These are phyloP conservation scores for Lepidium sativum DNA, from an alignment of 345 rosid genomes.

Conservation along the genomic window DNA sequence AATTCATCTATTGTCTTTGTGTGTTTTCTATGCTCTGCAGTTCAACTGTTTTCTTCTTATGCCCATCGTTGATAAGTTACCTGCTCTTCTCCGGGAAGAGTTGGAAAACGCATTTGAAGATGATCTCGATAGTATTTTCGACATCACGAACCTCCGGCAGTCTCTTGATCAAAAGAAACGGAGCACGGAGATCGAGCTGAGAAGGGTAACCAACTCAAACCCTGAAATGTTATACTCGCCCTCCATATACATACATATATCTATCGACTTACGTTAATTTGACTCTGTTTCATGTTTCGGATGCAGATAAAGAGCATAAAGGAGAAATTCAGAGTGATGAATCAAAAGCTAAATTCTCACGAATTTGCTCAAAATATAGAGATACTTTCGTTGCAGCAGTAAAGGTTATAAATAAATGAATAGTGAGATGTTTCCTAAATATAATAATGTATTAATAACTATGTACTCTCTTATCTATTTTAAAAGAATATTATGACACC, in stretches of 20 bases:
- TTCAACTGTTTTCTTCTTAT: conserved; percentile 92
- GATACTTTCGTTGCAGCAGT: conserved; percentile 22
- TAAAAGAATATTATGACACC: no score
- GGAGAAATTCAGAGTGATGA: conserved; percentile 75
- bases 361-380: conserved; percentile 31
- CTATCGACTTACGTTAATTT: background rate
- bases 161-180: conserved; percentile 62
- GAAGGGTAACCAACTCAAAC: conserved; percentile 50
- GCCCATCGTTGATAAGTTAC: conserved; percentile 95
- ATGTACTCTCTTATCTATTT: no score
- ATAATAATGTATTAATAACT: no score
- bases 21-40: conserved; percentile 34
- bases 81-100: conserved; percentile 81
- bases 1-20: background rate
- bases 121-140: conserved; percentile 73
- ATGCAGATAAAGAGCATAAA: conserved; percentile 73
- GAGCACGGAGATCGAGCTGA: conserved; percentile 69
- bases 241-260: no score
- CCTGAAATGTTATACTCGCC: background rate
- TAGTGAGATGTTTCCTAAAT: no score
- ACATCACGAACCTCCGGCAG: conserved; percentile 64
- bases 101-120: conserved; percentile 83
- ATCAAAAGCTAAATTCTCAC: conserved; percentile 48
- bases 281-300: conserved; percentile 13
- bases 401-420: background rate